These are phyloP conservation scores for Chalciporus pseudorubinellus DNA, from an alignment of 768 basidiomycete genomes.

Conservation along the genomic window DNA sequence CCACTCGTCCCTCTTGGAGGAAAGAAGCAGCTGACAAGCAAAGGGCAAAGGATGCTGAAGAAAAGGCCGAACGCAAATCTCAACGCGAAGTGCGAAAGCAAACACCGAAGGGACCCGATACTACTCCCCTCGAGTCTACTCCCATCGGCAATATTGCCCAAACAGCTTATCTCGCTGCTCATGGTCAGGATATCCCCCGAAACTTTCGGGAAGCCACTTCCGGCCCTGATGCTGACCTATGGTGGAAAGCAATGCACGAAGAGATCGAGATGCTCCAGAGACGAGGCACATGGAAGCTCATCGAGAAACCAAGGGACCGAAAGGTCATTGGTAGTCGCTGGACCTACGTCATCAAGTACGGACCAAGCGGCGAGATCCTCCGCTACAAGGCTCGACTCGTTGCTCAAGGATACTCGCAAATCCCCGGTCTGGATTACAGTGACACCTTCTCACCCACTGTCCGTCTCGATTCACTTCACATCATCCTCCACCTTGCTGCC, in stretches of 20 bases:
- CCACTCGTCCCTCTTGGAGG: constrained; percentile 3
- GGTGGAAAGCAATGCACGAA: constrained; percentile 8
- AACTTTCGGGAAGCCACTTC: not conserved
- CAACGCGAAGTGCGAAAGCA: not conserved
- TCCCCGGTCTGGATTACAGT: constrained; percentile 35
- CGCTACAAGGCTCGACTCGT: constrained; percentile 41
- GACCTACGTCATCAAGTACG: constrained; percentile 2
- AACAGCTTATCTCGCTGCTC: not conserved
- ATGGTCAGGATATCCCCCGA: not conserved
- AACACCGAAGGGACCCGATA: not conserved
- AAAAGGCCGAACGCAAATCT: not conserved
- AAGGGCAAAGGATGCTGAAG: not conserved
- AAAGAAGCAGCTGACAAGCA: constrained; percentile 7
- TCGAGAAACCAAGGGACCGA: not conserved
- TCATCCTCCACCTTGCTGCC: constrained; percentile 20
- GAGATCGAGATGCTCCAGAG: constrained; percentile 2
- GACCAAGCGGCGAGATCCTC: not conserved
- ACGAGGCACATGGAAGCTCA: constrained; percentile 8
- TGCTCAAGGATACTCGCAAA: constrained; percentile 40
- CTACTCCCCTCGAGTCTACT: not conserved
- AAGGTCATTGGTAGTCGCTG: constrained; percentile 1
- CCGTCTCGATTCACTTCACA: constrained; percentile 20
- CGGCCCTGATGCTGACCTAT: not conserved
- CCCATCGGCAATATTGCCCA: not conserved
- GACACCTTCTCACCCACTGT: constrained; percentile 31